These are phyloP conservation scores for Betula pendula DNA, from an alignment of 306 rosid species.

Conservation along the genomic window DNA sequence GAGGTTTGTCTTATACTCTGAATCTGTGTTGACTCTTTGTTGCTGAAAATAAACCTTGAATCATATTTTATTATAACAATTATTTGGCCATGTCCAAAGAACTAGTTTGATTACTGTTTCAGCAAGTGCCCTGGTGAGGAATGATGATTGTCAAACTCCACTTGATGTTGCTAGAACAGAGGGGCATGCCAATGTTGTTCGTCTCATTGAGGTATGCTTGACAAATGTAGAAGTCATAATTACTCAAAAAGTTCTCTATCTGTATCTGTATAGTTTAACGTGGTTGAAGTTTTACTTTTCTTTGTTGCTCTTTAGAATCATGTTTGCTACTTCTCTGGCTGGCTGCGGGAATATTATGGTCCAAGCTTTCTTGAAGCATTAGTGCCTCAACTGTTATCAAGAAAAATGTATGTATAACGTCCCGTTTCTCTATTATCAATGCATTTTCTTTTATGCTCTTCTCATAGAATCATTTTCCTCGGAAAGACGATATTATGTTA, in stretches of 20 bases:
- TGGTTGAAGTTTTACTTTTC: background rate
- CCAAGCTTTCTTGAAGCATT: conserved; percentile 29
- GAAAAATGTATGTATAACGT: conserved; percentile 7
- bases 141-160: conserved; percentile 34
- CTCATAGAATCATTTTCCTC: background rate
- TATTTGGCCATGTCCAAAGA: background rate
- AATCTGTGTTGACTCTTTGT: background rate
- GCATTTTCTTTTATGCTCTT: background rate
- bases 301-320: conserved; percentile 23
- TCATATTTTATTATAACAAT: background rate
- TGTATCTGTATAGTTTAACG: background rate
- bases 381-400: conserved; percentile 22
- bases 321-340: conserved; percentile 30
- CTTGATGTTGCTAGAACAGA: conserved; percentile 27
- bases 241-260: background rate
- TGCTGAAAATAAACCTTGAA: background rate
- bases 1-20: conserved; percentile 17
- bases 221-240: background rate
- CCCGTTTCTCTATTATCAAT: background rate
- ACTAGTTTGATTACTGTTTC: background rate
- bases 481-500: background rate
- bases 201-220: conserved; percentile 27
- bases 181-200: conserved; percentile 20
- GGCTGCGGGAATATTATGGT: conserved; percentile 25
- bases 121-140: conserved; percentile 29